Evolutionary conservation across 2,329 filamentous ascomycete genomes (phyloP).

Genomic region (Colletotrichum sp.): DNA sequence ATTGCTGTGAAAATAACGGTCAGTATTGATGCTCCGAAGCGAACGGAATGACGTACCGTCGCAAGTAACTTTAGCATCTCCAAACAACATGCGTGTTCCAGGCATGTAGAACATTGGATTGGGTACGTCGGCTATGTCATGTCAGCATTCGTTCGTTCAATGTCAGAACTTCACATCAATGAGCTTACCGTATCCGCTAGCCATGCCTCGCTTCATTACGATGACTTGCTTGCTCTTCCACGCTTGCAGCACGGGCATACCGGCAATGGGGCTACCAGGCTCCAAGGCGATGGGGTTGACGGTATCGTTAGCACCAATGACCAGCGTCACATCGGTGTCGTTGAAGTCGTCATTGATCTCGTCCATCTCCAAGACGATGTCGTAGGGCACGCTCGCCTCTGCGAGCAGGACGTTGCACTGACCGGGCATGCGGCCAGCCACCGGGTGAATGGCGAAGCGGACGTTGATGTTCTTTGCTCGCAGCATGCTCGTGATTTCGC

Average conservation of each 20-base stretch:
- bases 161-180: not conserved
- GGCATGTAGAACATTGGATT: conserved; percentile 96
- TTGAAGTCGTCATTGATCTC: conserved; percentile 93
- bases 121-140: conserved; percentile 74
- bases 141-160: not conserved
- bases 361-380: conserved; percentile 94
- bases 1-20: conserved; percentile 38
- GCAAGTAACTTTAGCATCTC: conserved; percentile 84
- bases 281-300: conserved; percentile 91
- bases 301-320: conserved; percentile 92
- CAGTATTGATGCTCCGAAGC: not conserved
- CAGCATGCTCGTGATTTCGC: conserved; percentile 77
- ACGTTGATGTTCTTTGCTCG: conserved; percentile 80
- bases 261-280: conserved; percentile 82
- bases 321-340: conserved; percentile 84
- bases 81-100: conserved; percentile 89
- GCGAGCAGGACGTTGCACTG: conserved; percentile 92
- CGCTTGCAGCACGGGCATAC: conserved; percentile 90
- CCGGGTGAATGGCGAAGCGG: conserved; percentile 88
- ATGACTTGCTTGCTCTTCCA: conserved; percentile 95
- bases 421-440: conserved; percentile 90
- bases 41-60: conserved; percentile 62
- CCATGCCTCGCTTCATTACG: conserved; percentile 92
- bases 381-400: conserved; percentile 87
- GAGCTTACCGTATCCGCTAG: conserved; percentile 78